Conservation (phyloP, 2,329 filamentous ascomycete genomes). For the Parascedosporium putredinis region DNA sequence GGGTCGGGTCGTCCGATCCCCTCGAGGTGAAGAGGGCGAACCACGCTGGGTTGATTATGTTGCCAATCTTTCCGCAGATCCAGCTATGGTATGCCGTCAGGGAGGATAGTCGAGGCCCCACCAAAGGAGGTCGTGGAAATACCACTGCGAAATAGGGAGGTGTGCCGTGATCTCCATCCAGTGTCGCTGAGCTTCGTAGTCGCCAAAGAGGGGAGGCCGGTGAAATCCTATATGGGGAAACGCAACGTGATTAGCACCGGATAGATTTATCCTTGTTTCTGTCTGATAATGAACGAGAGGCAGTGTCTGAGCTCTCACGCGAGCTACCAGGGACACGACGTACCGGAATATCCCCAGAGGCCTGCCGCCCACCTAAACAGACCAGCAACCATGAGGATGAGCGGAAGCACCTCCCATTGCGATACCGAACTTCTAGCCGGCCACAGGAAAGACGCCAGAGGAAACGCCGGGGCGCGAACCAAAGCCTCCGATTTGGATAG, state of each 20-base stretch:
- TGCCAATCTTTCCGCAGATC: slow-evolving; percentile 80
- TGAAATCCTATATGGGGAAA: slow-evolving; percentile 48
- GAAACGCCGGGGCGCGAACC: slow-evolving; percentile 62
- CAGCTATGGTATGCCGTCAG: slow-evolving; percentile 98
- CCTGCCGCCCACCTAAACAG: slow-evolving; percentile 89
- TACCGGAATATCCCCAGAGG: slow-evolving; percentile 91
- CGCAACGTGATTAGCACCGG: background rate
- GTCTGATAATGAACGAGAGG: too few relatives aligned
- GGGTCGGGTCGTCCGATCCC: slow-evolving; percentile 62
- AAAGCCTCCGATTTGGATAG: slow-evolving; percentile 28
- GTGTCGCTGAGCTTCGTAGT: slow-evolving; percentile 95
- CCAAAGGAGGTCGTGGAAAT: slow-evolving; percentile 92
- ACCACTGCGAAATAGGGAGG: slow-evolving; percentile 88
- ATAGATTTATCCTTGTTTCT: too few relatives aligned
- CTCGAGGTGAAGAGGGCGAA: slow-evolving; percentile 78
- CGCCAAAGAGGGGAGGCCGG: slow-evolving; percentile 82
- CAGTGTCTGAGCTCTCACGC: background rate
- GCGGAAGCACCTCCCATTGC: slow-evolving; percentile 83
- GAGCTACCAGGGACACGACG: slow-evolving; percentile 16
- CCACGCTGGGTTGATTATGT: slow-evolving; percentile 70
- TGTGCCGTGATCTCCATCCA: slow-evolving; percentile 97
- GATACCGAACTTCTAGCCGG: slow-evolving; percentile 73
- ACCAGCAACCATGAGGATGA: slow-evolving; percentile 81
- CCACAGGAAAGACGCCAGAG: slow-evolving; percentile 90
- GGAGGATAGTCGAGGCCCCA: slow-evolving; percentile 98